Percentiles rank a stretch among this genome's conserved stretches.
These are phyloP conservation scores for Pyrenophora teres DNA, from an alignment of 2,329 filamentous ascomycete genomes.

Conservation along the genomic window DNA sequence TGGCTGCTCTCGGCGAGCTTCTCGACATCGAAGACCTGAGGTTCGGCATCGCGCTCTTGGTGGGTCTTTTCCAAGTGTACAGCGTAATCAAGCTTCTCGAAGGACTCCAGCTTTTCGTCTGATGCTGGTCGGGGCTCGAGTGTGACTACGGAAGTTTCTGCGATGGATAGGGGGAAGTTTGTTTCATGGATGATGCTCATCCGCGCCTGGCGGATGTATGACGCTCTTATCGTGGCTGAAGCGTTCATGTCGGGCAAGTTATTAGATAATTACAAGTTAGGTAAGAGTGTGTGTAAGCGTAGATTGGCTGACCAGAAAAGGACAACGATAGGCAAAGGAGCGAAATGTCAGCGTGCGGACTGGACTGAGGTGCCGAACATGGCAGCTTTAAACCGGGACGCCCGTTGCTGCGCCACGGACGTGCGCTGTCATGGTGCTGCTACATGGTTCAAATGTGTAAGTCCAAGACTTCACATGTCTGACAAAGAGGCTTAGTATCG, in stretches of 20 bases:
- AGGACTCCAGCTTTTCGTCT: slow-evolving; percentile 23
- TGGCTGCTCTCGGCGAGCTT: background rate
- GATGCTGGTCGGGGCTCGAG: slow-evolving; percentile 24
- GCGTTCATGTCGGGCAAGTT: slow-evolving; percentile 30
- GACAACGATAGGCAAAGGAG: background rate
- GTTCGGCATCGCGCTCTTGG: slow-evolving; percentile 16
- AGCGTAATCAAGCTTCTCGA: slow-evolving; percentile 26
- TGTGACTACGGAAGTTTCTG: background rate
- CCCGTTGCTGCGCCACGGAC: background rate
- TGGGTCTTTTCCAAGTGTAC: slow-evolving; percentile 30
- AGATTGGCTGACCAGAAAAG: background rate
- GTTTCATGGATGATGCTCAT: slow-evolving; percentile 23
- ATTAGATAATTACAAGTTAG: slow-evolving; percentile 12
- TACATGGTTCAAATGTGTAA: background rate
- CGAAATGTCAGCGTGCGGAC: background rate
- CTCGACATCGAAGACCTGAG: slow-evolving; percentile 5
- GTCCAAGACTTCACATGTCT: slow-evolving; percentile 20
- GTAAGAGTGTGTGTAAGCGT: slow-evolving; percentile 13
- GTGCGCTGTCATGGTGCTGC: slow-evolving; percentile 5
- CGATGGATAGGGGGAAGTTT: background rate
- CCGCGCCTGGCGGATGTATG: slow-evolving; percentile 32
- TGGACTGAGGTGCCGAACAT: background rate
- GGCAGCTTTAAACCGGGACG: slow-evolving; percentile 2
- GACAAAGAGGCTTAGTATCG: slow-evolving; percentile 17
- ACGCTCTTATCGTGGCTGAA: slow-evolving; percentile 35